Evolutionary conservation across 2,329 filamentous ascomycete species (phyloP).

Genomic region (Sclerotinia glacialis): DNA sequence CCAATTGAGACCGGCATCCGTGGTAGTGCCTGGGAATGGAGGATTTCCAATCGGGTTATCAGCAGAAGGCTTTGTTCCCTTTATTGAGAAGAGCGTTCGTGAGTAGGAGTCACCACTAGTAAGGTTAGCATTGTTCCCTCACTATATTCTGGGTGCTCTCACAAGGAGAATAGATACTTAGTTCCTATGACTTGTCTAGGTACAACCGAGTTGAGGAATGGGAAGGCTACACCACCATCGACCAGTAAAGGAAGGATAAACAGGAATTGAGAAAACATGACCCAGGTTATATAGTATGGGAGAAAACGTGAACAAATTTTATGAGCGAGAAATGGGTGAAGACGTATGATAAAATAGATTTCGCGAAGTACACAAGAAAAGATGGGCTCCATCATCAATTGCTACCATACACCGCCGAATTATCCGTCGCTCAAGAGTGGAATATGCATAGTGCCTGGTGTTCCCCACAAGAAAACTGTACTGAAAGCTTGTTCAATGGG

Average conservation of each 20-base stretch:
- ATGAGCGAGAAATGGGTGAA: background rate
- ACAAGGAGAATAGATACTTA: slow-evolving; percentile 11
- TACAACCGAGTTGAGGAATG: background rate
- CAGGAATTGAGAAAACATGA: slow-evolving; percentile 1
- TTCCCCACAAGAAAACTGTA: slow-evolving; percentile 6
- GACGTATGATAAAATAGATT: background rate
- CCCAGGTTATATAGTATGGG: background rate
- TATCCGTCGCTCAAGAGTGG: background rate
- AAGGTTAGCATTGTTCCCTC: background rate
- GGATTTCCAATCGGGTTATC: slow-evolving; percentile 16
- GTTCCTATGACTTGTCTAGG: background rate
- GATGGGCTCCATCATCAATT: background rate
- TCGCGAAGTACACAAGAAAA: too few species aligned
- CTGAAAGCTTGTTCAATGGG: background rate
- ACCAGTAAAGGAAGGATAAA: background rate
- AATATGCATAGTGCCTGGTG: background rate
- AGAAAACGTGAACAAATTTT: accelerated
- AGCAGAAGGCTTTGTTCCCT: slow-evolving; percentile 1
- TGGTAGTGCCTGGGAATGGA: slow-evolving; percentile 9
- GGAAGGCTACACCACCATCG: background rate
- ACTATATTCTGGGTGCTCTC: background rate
- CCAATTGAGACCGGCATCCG: slow-evolving; percentile 12
- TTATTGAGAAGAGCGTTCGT: slow-evolving; percentile 13
- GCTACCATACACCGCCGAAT: slow-evolving; percentile 1
- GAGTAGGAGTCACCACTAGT: slow-evolving; percentile 11